A percentile compares a stretch with the other conserved stretches of the same genome.
These are phyloP conservation scores for Serendipita indica DNA, from an alignment of 768 basidiomycete genomes.

Conservation along the genomic window DNA sequence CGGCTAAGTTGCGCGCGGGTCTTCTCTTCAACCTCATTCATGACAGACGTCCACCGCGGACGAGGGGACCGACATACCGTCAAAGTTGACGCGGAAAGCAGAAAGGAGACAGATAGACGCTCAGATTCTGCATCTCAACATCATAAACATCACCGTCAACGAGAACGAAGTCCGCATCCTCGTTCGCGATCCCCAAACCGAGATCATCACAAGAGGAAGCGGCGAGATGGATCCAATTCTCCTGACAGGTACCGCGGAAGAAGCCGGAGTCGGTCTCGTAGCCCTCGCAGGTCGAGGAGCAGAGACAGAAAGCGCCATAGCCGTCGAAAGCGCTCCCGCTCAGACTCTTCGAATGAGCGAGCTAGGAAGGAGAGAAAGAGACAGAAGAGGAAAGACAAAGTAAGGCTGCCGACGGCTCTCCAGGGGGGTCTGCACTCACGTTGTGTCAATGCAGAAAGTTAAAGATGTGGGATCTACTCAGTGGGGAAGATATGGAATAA, in stretches of 20 bases:
- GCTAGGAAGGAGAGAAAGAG: not conserved
- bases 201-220: not conserved
- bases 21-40: no score
- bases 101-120: not conserved
- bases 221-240: not conserved
- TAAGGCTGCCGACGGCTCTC: not conserved
- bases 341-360: not conserved
- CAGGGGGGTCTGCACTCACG: not conserved
- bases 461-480: slow-evolving; percentile 18
- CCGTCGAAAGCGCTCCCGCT: not conserved
- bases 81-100: no score
- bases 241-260: not conserved
- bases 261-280: not conserved
- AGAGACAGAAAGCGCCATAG: not conserved
- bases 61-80: no score
- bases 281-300: not conserved
- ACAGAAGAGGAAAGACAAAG: not conserved
- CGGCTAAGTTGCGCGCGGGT: no score
- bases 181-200: not conserved
- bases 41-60: no score
- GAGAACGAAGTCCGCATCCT: not conserved
- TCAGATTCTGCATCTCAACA: not conserved
- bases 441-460: not conserved
- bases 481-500: slow-evolving; percentile 87
- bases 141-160: not conserved